Conservation (phyloP, 164 flowering plant genomes). For the Warburgia ugandensis region DNA sequence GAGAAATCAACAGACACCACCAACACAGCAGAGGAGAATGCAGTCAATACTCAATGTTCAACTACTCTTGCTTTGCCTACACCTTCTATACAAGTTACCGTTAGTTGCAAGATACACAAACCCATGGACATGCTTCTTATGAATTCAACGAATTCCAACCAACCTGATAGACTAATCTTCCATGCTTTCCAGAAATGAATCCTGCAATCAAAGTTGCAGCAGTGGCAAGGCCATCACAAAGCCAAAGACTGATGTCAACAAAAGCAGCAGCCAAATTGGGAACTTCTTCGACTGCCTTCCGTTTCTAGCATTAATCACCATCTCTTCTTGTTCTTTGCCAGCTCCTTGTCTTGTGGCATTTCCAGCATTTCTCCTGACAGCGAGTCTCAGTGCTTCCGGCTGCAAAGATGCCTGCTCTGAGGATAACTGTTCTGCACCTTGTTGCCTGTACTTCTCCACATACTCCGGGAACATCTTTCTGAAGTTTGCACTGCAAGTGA, state of each 20-base stretch:
- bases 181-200: not conserved
- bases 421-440: conserved; percentile 28
- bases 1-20: not conserved
- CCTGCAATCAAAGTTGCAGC: conserved; percentile 48
- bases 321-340: conserved; percentile 25
- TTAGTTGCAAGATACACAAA: not conserved
- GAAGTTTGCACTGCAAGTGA: conserved; percentile 62
- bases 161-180: not conserved
- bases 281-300: conserved; percentile 36
- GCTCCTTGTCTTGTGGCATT: conserved; percentile 20
- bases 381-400: conserved; percentile 20
- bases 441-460: conserved; percentile 76
- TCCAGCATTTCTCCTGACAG: conserved; percentile 5
- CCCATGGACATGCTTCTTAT: not conserved
- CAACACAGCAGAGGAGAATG: not conserved
- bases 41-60: not conserved
- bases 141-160: not conserved
- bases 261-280: conserved; percentile 72
- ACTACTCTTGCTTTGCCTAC: not conserved
- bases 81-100: conserved; percentile 3
- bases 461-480: conserved; percentile 89
- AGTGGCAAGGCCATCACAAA: conserved; percentile 79
- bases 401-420: conserved; percentile 25
- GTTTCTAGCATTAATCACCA: conserved; percentile 24
- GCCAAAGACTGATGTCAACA: conserved; percentile 65